phyloP scores from a whole-genome alignment of 2,329 filamentous ascomycete species.

The Tolypocladium amazonense region DNA sequence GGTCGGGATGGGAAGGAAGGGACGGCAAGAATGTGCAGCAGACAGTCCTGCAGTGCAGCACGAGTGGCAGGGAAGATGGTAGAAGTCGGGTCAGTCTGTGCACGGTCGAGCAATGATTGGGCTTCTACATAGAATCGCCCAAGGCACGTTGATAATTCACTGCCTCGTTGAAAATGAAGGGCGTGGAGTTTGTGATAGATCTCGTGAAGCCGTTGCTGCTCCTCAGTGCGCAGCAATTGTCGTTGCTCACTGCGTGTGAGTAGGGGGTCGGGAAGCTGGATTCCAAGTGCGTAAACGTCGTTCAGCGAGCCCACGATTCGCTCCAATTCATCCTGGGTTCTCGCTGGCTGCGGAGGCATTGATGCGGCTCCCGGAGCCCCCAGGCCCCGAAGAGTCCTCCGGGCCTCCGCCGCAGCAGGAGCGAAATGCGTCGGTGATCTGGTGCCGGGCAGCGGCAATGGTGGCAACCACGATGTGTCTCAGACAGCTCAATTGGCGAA shows the following conservation, averaged over 20 bases:
- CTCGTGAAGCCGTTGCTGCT: constrained; percentile 10
- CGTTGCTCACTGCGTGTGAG: constrained; percentile 15
- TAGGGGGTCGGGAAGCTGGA: constrained; percentile 11
- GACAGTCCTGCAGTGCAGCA: constrained; percentile 12
- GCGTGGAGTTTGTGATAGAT: constrained; percentile 12
- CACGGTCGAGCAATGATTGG: background rate
- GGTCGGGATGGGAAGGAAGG: background rate
- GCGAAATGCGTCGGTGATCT: background rate
- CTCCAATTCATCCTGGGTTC: constrained; percentile 7
- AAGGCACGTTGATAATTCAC: constrained; percentile 9
- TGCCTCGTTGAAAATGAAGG: constrained; percentile 10
- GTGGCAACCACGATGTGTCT: background rate
- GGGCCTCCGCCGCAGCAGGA: background rate
- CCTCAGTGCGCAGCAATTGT: constrained; percentile 9
- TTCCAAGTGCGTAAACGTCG: constrained; percentile 13
- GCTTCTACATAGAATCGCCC: constrained; percentile 10
- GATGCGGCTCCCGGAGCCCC: background rate
- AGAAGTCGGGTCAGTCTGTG: background rate
- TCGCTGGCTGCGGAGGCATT: background rate
- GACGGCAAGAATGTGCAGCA: constrained; percentile 10
- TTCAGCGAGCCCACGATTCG: constrained; percentile 15
- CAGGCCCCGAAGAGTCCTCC: background rate
- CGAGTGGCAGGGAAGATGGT: constrained; percentile 4
- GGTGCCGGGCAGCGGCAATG: background rate
- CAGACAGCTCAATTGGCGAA: background rate